Conservation (phyloP, 1,284 basidiomycete species). For the Cutaneotrichosporon sp. region DNA sequence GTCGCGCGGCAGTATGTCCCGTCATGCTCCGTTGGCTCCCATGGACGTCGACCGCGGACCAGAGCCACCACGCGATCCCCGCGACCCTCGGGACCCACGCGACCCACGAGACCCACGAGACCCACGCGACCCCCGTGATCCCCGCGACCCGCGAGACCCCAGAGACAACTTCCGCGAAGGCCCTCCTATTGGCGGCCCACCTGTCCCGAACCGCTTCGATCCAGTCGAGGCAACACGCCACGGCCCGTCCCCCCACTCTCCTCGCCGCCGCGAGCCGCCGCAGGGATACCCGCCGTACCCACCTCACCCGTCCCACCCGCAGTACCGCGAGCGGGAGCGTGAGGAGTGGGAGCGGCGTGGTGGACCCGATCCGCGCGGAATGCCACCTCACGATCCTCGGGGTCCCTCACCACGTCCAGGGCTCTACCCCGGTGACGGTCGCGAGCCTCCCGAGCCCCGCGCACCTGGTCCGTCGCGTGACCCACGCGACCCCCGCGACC, state of each 20-base stretch:
- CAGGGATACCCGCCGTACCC: slow-evolving; percentile 22
- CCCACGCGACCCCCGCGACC: slow-evolving; percentile 6
- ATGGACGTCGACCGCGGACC: slow-evolving; percentile 73
- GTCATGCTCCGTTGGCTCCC: slow-evolving; percentile 66
- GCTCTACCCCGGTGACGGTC: slow-evolving; percentile 15
- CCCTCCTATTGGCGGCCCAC: slow-evolving; percentile 11
- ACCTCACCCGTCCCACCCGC: slow-evolving; percentile 15
- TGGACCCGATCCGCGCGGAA: slow-evolving; percentile 33
- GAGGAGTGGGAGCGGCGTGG: slow-evolving; percentile 44
- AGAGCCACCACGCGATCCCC: slow-evolving; percentile 14
- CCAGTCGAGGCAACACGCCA: slow-evolving; percentile 29
- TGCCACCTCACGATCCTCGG: slow-evolving; percentile 23
- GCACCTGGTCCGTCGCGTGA: too few species aligned
- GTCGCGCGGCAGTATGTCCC: slow-evolving; percentile 39
- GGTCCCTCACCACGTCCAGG: slow-evolving; percentile 35
- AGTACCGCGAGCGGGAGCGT: slow-evolving; percentile 29
- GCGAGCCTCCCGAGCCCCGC: slow-evolving; percentile 12
- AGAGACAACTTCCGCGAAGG: slow-evolving; percentile 20
- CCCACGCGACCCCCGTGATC: too few species aligned
- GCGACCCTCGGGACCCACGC: too few species aligned
- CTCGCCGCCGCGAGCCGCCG: slow-evolving; percentile 27
- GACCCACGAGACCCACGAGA: too few species aligned
- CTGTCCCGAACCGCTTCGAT: slow-evolving; percentile 23
- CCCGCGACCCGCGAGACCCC: too few species aligned
- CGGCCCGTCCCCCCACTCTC: slow-evolving; percentile 31